These are phyloP conservation scores for Butyriboletus loyo DNA, from an alignment of 768 basidiomycete species.

Conservation along the genomic window DNA sequence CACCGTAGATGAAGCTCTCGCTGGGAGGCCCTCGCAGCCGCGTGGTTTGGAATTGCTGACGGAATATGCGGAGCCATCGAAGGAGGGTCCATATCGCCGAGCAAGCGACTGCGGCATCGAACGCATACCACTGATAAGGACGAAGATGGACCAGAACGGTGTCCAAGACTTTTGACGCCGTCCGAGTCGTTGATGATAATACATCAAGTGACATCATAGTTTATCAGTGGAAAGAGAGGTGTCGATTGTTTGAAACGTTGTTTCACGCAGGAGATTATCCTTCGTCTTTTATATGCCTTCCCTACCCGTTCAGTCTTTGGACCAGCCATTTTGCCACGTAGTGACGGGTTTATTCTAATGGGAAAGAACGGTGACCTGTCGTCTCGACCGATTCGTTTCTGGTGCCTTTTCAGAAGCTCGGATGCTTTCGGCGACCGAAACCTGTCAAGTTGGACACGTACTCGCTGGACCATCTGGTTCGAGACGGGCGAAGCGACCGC, in stretches of 20 bases:
- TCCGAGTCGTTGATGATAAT: background rate
- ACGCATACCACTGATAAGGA: background rate
- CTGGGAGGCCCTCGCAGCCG: slow-evolving; percentile 18
- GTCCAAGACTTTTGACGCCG: background rate
- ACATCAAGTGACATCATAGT: background rate
- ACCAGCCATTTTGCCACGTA: no score
- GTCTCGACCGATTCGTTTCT: no score
- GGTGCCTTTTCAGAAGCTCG: no score
- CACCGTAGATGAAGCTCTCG: slow-evolving; percentile 18
- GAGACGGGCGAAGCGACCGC: no score
- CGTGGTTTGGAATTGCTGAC: slow-evolving; percentile 8
- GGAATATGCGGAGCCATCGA: background rate
- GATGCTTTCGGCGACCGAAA: no score
- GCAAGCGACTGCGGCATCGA: background rate
- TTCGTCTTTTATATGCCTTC: background rate
- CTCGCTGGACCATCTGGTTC: no score
- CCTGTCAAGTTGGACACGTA: no score
- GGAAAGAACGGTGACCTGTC: no score
- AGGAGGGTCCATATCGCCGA: slow-evolving; percentile 6
- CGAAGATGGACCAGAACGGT: background rate
- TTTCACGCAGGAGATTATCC: no score
- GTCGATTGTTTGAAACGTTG: background rate
- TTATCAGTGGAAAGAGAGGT: background rate
- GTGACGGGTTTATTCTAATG: no score
- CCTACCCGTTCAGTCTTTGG: no score